Evolutionary conservation across 345 rosid genomes (phyloP).

Genomic region (Gossypium sturtianum): DNA sequence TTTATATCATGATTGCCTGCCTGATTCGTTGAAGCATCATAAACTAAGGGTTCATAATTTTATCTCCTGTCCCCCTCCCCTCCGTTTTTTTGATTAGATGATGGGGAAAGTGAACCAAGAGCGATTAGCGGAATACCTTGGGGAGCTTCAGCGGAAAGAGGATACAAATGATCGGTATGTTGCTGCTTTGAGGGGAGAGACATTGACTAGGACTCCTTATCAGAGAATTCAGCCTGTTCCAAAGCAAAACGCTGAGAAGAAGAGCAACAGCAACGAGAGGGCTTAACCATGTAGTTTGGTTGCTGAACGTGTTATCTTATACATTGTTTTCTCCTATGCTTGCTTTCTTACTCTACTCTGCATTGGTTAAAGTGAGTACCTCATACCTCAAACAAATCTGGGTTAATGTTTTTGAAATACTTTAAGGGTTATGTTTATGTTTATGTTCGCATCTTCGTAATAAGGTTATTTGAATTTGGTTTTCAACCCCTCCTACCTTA

Average conservation of each 20-base stretch:
- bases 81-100: conserved; percentile 42
- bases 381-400: background rate
- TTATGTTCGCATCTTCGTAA: background rate
- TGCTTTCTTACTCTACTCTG: background rate
- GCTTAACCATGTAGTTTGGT: conserved; percentile 13
- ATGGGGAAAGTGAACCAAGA: conserved; percentile 88
- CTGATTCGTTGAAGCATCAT: background rate
- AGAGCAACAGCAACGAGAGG: conserved; percentile 15
- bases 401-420: background rate
- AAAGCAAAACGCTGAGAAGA: conserved; percentile 25
- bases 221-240: conserved; percentile 70
- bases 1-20: background rate
- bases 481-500: background rate
- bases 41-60: too few species aligned
- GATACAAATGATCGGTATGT: conserved; percentile 88
- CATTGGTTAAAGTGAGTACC: background rate
- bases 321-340: too few species aligned
- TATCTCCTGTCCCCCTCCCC: too few species aligned
- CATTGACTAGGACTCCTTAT: conserved; percentile 78
- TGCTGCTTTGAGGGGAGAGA: conserved; percentile 85
- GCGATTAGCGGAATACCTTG: conserved; percentile 83
- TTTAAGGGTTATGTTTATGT: background rate
- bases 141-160: conserved; percentile 82
- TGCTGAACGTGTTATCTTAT: background rate
- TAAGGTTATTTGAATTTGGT: background rate